phyloP scores from a whole-genome alignment of 768 basidiomycete genomes.

The Tubosaeta brunneosetosa region DNA sequence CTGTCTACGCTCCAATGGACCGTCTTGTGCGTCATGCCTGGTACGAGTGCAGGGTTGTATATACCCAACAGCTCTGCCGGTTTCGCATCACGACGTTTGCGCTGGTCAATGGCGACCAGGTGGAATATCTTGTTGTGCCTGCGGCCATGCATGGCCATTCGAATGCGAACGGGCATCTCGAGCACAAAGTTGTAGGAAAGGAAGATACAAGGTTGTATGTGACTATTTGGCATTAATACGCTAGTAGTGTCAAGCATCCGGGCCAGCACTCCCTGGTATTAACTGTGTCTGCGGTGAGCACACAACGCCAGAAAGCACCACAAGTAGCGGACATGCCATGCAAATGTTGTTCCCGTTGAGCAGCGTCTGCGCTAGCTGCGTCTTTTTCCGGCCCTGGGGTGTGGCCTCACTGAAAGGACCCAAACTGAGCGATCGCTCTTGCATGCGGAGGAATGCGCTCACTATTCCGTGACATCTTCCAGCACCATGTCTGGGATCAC shows the following conservation, averaged over 20 bases:
- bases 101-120: slow-evolving; percentile 76
- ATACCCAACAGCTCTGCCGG: slow-evolving; percentile 86
- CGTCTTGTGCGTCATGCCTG: slow-evolving; percentile 55
- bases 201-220: slow-evolving; percentile 9
- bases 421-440: neutral
- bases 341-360: slow-evolving; percentile 96
- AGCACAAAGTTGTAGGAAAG: neutral
- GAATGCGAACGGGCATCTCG: slow-evolving; percentile 78
- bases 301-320: slow-evolving; percentile 22
- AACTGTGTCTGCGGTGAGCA: slow-evolving; percentile 36
- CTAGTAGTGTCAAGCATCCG: slow-evolving; percentile 34
- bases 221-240: slow-evolving; percentile 21
- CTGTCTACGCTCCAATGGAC: slow-evolving; percentile 89
- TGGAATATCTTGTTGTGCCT: slow-evolving; percentile 76
- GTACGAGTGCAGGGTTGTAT: slow-evolving; percentile 65
- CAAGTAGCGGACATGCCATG: slow-evolving; percentile 51
- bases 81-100: slow-evolving; percentile 70
- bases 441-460: slow-evolving; percentile 27
- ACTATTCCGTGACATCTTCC: slow-evolving; percentile 97
- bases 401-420: slow-evolving; percentile 68
- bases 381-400: slow-evolving; percentile 75
- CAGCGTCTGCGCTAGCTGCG: slow-evolving; percentile 80
- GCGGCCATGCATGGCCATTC: slow-evolving; percentile 77
- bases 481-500: slow-evolving; percentile 74
- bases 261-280: slow-evolving; percentile 68